Percentiles rank a stretch among this genome's conserved stretches.
phyloP scores from a whole-genome alignment of 768 basidiomycete genomes.

The Tulasnella sp. region DNA sequence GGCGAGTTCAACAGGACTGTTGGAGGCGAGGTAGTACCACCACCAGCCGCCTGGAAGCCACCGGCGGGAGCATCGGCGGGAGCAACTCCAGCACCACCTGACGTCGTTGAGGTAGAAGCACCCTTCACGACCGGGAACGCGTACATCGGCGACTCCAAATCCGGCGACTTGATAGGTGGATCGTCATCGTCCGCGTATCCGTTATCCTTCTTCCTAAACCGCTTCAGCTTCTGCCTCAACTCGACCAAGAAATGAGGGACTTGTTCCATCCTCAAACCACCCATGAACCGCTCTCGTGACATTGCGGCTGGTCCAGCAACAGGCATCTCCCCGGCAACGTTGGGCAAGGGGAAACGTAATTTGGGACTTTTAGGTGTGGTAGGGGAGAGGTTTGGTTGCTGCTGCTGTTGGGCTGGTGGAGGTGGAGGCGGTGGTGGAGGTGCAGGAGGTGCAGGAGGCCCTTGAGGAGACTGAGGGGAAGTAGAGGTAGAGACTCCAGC shows the following conservation, averaged over 20 bases:
- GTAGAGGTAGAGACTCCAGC: not conserved
- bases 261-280: conserved; percentile 1
- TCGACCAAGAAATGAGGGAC: not conserved
- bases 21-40: not conserved
- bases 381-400: not conserved
- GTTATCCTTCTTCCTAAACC: not conserved
- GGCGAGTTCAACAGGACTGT: not conserved
- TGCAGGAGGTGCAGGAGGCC: not conserved
- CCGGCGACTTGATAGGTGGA: not conserved
- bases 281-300: not conserved
- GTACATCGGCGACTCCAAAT: not conserved
- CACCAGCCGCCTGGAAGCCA: not conserved
- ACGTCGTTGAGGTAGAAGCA: not conserved
- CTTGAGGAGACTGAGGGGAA: not conserved
- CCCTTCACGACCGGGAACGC: not conserved
- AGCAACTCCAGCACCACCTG: not conserved
- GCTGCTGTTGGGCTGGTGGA: not conserved
- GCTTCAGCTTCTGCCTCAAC: not conserved
- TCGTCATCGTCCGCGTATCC: not conserved
- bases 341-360: not conserved
- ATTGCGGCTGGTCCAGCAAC: not conserved
- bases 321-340: not conserved
- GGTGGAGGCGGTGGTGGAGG: not conserved
- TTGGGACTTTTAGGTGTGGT: not conserved
- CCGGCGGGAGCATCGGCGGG: not conserved